These are phyloP conservation scores for Picochlorum sp. DNA, from an alignment of 139 green algal species.

Conservation along the genomic window DNA sequence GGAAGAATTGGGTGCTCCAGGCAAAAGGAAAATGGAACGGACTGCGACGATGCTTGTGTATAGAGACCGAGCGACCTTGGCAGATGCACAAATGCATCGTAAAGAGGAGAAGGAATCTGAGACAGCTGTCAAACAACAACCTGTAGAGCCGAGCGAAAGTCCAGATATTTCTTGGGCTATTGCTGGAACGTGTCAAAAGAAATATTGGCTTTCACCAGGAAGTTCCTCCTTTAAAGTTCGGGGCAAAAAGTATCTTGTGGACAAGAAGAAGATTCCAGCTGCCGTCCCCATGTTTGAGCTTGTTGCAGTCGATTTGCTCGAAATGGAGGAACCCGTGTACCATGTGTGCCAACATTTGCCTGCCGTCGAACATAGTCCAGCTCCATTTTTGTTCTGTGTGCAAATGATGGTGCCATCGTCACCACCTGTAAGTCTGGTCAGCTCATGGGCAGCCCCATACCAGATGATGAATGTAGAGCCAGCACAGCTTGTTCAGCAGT, in stretches of 20 bases:
- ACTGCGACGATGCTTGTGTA: not conserved
- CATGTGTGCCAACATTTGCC: conserved; percentile 46
- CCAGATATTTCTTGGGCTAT: conserved; percentile 8
- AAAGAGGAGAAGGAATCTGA: not conserved
- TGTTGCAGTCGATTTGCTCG: conserved; percentile 40
- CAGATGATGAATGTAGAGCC: conserved; percentile 14
- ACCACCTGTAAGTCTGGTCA: conserved; percentile 27
- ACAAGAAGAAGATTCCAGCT: conserved; percentile 48
- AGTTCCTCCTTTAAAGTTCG: conserved; percentile 29
- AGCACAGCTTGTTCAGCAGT: conserved; percentile 4
- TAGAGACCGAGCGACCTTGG: not conserved
- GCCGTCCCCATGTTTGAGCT: conserved; percentile 44
- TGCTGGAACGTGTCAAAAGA: conserved; percentile 20
- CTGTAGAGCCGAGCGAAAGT: not conserved
- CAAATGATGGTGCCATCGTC: conserved; percentile 57
- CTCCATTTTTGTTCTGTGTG: conserved; percentile 54
- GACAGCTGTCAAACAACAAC: not conserved
- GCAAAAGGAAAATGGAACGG: not conserved
- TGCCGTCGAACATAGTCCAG: conserved; percentile 37
- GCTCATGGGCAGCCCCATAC: conserved; percentile 34
- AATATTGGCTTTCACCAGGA: conserved; percentile 46
- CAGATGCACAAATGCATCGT: conserved; percentile 6
- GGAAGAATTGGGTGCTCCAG: not conserved
- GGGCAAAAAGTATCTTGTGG: conserved; percentile 27
- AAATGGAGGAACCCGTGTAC: conserved; percentile 39